phyloP scores from a whole-genome alignment of 306 rosid species.

The Cucumis cinereus region DNA sequence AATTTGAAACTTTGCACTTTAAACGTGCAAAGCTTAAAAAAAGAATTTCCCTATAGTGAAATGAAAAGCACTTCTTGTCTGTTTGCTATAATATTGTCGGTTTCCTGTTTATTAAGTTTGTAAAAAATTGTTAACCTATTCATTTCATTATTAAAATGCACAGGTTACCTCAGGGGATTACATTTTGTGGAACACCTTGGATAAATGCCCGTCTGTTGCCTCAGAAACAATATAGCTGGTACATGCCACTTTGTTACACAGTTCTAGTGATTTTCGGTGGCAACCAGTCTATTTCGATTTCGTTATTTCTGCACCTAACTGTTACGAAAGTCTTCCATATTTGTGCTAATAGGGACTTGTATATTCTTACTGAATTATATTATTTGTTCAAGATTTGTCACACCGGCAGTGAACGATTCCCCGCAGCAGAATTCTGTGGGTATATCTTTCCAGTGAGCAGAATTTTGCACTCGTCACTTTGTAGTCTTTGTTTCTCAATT shows the following conservation, averaged over 20 bases:
- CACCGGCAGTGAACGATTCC: background rate
- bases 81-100: background rate
- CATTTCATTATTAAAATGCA: background rate
- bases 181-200: constrained; percentile 88
- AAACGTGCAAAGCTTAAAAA: background rate
- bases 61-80: background rate
- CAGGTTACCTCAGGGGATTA: constrained; percentile 81
- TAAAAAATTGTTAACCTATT: background rate
- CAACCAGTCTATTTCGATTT: no score
- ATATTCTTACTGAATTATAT: background rate
- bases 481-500: background rate
- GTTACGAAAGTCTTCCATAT: background rate
- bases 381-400: background rate
- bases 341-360: background rate
- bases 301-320: background rate
- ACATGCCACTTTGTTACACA: background rate
- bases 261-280: no score
- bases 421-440: background rate
- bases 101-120: background rate
- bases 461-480: background rate
- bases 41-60: background rate
- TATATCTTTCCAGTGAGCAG: background rate
- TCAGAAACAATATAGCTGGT: constrained; percentile 17
- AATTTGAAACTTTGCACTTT: background rate
- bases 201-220: constrained; percentile 52